Percentiles rank a stretch among this genome's conserved stretches.
These are phyloP conservation scores for Chaetoceros tenuissimus DNA, from an alignment of 108 stramenopile species.

Conservation along the genomic window DNA sequence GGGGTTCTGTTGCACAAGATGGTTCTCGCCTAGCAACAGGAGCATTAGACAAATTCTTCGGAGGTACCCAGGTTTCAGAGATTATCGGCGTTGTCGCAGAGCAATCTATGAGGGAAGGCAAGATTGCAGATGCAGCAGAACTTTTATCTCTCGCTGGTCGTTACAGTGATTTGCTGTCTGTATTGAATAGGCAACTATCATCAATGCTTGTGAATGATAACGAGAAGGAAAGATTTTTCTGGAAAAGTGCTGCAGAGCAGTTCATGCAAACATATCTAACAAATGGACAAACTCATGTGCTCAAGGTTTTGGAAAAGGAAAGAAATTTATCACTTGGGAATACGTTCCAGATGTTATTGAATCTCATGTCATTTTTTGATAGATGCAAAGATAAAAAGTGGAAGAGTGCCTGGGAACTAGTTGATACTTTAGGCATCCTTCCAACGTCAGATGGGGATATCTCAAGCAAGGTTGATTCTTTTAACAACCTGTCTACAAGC, in stretches of 20 bases:
- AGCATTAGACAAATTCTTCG: conserved; percentile 29
- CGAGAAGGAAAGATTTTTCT: conserved; percentile 28
- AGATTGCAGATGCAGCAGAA: conserved; percentile 36
- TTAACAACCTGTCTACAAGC: conserved; percentile 16
- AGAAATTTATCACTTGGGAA: conserved; percentile 27
- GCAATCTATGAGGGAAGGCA: conserved; percentile 28
- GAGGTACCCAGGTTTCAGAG: conserved; percentile 20
- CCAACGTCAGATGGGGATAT: conserved; percentile 26
- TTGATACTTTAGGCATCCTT: conserved; percentile 20
- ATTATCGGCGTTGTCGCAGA: conserved; percentile 30
- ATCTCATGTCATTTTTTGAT: conserved; percentile 45
- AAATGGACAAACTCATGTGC: conserved; percentile 33
- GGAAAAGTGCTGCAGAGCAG: conserved; percentile 32
- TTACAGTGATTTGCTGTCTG: conserved; percentile 31
- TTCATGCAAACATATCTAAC: conserved; percentile 34
- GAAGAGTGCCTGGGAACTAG: conserved; percentile 33
- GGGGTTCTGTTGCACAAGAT: conserved; percentile 25
- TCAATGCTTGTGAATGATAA: conserved; percentile 23
- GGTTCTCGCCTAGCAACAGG: conserved; percentile 27
- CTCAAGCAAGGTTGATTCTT: conserved; percentile 26
- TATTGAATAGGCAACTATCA: conserved; percentile 43
- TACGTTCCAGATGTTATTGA: conserved; percentile 45
- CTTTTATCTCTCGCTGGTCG: conserved; percentile 32
- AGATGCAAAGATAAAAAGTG: conserved; percentile 35
- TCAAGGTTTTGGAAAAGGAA: conserved; percentile 28